Base-by-base conservation (phyloP, 495 filamentous ascomycete species). In the Lasiosphaeris hirsuta region DNA sequence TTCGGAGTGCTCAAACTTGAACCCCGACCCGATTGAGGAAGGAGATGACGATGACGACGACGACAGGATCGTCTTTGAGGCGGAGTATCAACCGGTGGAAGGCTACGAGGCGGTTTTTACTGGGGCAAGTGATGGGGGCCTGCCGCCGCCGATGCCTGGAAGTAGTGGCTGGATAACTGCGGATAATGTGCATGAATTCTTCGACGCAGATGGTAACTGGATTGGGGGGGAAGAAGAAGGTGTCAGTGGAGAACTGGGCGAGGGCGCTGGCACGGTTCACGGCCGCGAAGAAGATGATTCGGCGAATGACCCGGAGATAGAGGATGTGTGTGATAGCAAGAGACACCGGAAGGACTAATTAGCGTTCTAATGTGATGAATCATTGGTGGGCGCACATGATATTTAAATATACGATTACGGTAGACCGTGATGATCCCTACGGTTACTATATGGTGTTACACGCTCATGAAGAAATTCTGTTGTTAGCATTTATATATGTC, bases 121-220 rank as follows among this genome's bases (percentile, higher is more conserved):
- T 43, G 73, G 75, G 19, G 66, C 65, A 19, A 56, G 55, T 36
- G 73, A 77, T 59, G 82, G 84, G 5, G 83, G 81, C 38, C 62
- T 93, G 35, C 89, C 89, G 40, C 86, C 88, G 10, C 85, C 89
- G 4, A 80, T 94, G 69, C 89, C 89, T 1, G 91, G 93, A 10
- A 93, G 90, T 65, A 85, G 84, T 0, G 92, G 92, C 2, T 98
- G 94, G 94, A 97, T 98, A 60, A 98, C 94, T 14, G 88, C 91
- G 11, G 94, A 97, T 52, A 98, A 98, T 71, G 89, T 96, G 68
- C 80, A 86, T 49, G 84, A 96, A 64, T 96, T 70, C 51, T 83
- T 83, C 60, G 78, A 83, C 49, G 76, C 61, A 15, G 74, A 82
- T 0, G 81, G 81, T 4, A 82, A 82, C 39, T 83, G 77, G 77